Conservation (phyloP, 148 eudicot species). For the Vaccinium myrtillus region DNA sequence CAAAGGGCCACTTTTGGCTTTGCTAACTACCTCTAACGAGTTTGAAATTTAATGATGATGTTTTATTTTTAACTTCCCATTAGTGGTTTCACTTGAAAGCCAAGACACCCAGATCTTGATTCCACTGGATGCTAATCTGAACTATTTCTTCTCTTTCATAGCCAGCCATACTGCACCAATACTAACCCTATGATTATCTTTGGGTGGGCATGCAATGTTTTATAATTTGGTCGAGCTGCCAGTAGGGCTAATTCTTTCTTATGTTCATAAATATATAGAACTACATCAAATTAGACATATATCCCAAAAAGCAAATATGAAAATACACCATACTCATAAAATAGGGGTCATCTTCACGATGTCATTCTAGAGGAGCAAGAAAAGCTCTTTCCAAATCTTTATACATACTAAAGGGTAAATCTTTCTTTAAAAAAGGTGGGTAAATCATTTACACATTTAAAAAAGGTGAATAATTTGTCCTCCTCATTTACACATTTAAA, state of each 20-base stretch:
- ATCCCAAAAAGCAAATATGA: not conserved
- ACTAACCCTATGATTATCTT: not conserved
- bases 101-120: slow-evolving; percentile 9
- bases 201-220: not conserved
- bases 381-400: no score
- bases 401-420: no score
- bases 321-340: not conserved
- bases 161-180: not conserved
- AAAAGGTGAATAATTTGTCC: no score
- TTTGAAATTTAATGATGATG: not conserved
- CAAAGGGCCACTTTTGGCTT: not conserved
- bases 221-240: not conserved
- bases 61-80: not conserved
- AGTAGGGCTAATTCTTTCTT: not conserved
- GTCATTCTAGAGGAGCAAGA: no score
- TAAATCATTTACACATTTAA: no score
- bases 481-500: no score
- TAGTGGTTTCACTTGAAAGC: slow-evolving; percentile 16
- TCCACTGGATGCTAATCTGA: not conserved
- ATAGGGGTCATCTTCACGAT: not conserved
- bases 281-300: not conserved
- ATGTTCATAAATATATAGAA: not conserved
- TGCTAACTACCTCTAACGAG: not conserved
- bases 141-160: not conserved
- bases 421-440: no score